Conservation (phyloP, 495 filamentous ascomycete genomes). For the Penicillium ochrochloron region DNA sequence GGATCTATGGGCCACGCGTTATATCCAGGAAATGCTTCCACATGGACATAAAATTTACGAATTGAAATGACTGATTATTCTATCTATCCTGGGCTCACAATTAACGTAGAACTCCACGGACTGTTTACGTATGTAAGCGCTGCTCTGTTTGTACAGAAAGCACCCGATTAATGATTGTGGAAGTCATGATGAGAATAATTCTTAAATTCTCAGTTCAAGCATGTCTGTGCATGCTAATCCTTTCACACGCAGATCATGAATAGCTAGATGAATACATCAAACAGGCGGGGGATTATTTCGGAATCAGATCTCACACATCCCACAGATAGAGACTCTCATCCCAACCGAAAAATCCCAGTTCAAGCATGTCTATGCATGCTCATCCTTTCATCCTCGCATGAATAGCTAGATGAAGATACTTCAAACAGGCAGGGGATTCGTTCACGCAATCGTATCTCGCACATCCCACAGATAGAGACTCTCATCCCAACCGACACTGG, state of each 20-base stretch:
- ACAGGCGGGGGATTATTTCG: constrained; percentile 17
- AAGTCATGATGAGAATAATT: not conserved
- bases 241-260: not conserved
- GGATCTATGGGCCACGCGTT: constrained; percentile 7
- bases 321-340: constrained; percentile 72
- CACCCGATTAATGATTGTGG: not conserved
- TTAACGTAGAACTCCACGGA: not conserved
- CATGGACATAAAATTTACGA: constrained; percentile 27
- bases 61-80: constrained; percentile 30
- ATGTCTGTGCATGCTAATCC: constrained; percentile 2
- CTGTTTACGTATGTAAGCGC: not conserved
- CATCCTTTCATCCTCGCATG: not conserved
- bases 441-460: constrained; percentile 59
- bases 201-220: not conserved
- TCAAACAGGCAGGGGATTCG: not conserved
- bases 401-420: constrained; percentile 5
- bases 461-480: constrained; percentile 91
- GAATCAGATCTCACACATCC: constrained; percentile 77
- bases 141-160: not conserved
- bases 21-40: not conserved
- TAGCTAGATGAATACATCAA: constrained; percentile 6
- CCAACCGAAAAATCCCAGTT: not conserved
- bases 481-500: constrained; percentile 92
- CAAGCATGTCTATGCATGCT: constrained; percentile 7
- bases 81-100: not conserved